Evolutionary conservation across 225 moss, liverwort and hornwort genomes (phyloP).

Genomic region (Sphagnum tenellum): DNA sequence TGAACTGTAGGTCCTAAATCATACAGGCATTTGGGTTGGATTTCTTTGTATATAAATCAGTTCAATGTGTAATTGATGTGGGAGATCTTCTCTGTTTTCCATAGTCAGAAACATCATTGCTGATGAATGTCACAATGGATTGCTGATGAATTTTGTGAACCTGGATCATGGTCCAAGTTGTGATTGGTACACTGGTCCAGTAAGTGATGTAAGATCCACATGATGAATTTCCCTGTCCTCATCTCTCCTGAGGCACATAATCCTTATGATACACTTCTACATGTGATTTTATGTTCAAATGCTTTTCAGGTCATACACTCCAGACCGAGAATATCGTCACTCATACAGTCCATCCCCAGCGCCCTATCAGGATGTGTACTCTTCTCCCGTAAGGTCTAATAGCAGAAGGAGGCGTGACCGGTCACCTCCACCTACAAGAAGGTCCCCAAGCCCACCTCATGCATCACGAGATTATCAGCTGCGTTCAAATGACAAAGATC

Average conservation of each 20-base stretch:
- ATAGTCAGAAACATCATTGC: no score
- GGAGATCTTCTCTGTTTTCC: no score
- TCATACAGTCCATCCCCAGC: slow-evolving; percentile 56
- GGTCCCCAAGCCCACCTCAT: slow-evolving; percentile 38
- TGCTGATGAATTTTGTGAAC: not conserved
- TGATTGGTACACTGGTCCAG: not conserved
- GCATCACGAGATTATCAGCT: slow-evolving; percentile 25
- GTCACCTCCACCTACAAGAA: slow-evolving; percentile 19
- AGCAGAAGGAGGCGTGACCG: slow-evolving; percentile 30
- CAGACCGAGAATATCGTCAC: slow-evolving; percentile 42
- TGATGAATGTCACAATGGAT: no score
- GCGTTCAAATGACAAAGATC: slow-evolving; percentile 28
- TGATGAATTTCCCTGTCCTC: not conserved
- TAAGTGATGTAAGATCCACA: not conserved
- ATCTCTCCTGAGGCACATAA: not conserved
- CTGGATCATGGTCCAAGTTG: not conserved
- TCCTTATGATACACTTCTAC: not conserved
- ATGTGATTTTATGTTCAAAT: slow-evolving; percentile 2
- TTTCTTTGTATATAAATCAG: no score
- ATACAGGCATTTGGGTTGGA: no score
- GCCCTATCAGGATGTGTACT: slow-evolving; percentile 23
- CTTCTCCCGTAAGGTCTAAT: slow-evolving; percentile 24
- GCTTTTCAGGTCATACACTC: slow-evolving; percentile 30
- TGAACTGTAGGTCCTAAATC: no score
- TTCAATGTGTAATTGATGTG: no score